These are phyloP conservation scores for Tephrocybe sp. DNA, from an alignment of 768 basidiomycete species.

Conservation along the genomic window DNA sequence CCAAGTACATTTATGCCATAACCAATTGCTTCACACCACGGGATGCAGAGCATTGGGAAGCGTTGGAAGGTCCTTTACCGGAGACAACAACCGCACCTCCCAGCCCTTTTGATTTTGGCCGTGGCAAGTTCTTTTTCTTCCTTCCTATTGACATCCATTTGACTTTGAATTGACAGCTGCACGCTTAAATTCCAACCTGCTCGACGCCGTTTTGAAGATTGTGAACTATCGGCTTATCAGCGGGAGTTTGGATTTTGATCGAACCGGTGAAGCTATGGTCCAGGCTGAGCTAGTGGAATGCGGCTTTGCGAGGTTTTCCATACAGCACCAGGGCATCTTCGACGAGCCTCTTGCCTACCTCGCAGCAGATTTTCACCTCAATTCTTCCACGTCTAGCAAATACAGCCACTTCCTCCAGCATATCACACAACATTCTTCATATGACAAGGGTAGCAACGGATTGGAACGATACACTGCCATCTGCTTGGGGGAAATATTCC, in stretches of 20 bases:
- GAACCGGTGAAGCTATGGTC: not conserved
- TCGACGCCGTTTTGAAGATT: not conserved
- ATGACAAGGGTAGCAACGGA: not conserved
- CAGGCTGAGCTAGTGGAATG: not conserved
- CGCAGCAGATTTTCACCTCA: not conserved
- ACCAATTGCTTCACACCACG: not conserved
- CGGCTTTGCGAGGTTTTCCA: not conserved
- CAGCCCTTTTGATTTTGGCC: not conserved
- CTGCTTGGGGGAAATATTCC: not conserved
- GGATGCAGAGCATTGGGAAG: not conserved
- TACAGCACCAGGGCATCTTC: not conserved
- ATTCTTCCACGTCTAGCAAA: not conserved
- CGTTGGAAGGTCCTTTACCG: not conserved
- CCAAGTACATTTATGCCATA: not conserved
- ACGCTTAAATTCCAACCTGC: not conserved
- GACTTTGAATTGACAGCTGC: not conserved
- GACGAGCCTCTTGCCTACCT: conserved; percentile 2
- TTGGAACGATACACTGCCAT: not conserved
- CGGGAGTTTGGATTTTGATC: not conserved
- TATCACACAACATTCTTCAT: not conserved
- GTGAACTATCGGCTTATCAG: not conserved
- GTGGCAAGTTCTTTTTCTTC: not conserved
- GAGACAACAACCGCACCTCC: too few relatives aligned
- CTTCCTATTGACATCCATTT: not conserved
- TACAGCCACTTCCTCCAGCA: not conserved